Evolutionary conservation across 1,284 basidiomycete genomes (phyloP), one percentile per base, ranked within the genome.

Genomic region (Ceratorhiza oryzae-sativae): DNA sequence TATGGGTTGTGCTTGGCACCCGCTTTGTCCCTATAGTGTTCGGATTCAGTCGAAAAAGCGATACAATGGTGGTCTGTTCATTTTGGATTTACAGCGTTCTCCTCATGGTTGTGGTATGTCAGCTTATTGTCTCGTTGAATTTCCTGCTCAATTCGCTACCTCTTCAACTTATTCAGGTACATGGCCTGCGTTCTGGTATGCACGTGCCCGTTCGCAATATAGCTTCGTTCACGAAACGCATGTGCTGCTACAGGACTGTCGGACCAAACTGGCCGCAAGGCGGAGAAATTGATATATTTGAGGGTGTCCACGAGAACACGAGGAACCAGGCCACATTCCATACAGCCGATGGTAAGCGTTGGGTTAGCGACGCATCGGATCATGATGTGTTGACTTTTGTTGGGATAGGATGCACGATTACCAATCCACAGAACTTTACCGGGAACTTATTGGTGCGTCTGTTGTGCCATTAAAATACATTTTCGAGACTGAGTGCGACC

Each of bases 61-160:
- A 0, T 78, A 90, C 78, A 88, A 87, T 72, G 86, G 86, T 4
- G 89, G 89, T 13, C 80, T 91, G 5, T 90, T 91, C 77, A 86
- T 91, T 73, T 81, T 91, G 2, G 90, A 91, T 77, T 78, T 90
- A 42, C 87, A 88, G 71, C 83, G 80, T 75, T 88, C 88, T 2
- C 90, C 90, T 8, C 90, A 88, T 87, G 89, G 89, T 48, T 91
- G 89, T 77, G 88, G 88, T 89, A 78, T 55, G 84, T 72, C 36
- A 2, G 32, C 18, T 42, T 39, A 27, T 42, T 34, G 15, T 8
- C 48, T 48, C 18, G 25, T 20, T 12, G 18, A 15, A 13, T 32
- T 18, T 20, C 42, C 48, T 13, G 25, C 71, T 59, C 36, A 49
- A 5, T 18, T 42, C n/a, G 34, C n/a, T 13, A 15, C n/a, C 30